Conservation (phyloP, 257 asterid species). For the Solanum clarkiae region DNA sequence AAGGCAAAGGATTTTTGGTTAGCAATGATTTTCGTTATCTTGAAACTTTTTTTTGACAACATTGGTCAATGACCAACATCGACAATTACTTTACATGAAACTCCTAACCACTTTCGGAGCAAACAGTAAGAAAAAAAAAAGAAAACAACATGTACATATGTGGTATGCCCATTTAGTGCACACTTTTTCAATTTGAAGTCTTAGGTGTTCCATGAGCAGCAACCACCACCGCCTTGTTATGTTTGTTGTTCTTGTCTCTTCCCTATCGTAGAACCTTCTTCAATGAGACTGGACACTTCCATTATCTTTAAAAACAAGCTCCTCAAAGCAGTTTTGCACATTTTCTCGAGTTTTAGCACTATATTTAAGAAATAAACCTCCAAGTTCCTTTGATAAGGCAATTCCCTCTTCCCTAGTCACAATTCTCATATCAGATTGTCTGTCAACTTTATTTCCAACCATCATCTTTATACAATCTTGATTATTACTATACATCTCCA, state of each 20-base stretch:
- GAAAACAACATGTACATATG: not conserved
- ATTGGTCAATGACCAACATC: not conserved
- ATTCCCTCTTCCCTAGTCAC: conserved; percentile 80
- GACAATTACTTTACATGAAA: not conserved
- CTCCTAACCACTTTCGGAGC: not conserved
- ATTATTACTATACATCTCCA: too few relatives aligned
- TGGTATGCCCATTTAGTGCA: not conserved
- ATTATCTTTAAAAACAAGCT: conserved; percentile 69
- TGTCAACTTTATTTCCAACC: conserved; percentile 82
- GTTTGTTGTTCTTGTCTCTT: conserved; percentile 66
- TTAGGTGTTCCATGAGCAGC: conserved; percentile 46
- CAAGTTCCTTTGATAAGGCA: conserved; percentile 63
- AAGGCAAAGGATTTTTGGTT: too few relatives aligned
- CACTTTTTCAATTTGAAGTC: not conserved
- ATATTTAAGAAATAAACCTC: conserved; percentile 70
- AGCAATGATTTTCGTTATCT: too few relatives aligned
- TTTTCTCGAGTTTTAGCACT: conserved; percentile 88
- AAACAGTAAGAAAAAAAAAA: not conserved
- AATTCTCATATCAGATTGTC: conserved; percentile 52
- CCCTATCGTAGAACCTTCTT: conserved; percentile 60
- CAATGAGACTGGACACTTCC: conserved; percentile 86
- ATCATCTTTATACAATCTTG: too few relatives aligned
- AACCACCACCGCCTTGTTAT: conserved; percentile 34
- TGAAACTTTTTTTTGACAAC: not conserved
- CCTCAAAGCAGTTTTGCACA: conserved; percentile 73